These are phyloP conservation scores for Tylopilus sp. DNA, from an alignment of 1,284 basidiomycete genomes.

Conservation along the genomic window DNA sequence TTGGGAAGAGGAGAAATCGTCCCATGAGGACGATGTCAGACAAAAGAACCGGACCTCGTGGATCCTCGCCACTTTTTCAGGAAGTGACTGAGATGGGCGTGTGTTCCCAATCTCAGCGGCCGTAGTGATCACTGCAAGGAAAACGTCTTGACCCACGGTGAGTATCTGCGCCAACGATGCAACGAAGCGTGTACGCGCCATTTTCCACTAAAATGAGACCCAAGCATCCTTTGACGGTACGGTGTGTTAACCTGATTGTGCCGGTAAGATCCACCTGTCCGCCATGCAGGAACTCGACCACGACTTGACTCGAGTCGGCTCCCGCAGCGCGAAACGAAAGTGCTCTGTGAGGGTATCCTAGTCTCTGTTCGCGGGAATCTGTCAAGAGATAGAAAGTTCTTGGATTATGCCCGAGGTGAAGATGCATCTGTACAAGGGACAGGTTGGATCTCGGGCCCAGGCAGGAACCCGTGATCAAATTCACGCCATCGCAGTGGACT, in stretches of 20 bases:
- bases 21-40: slow-evolving; percentile 67
- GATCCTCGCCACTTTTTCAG: slow-evolving; percentile 68
- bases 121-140: slow-evolving; percentile 72
- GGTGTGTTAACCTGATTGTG: slow-evolving; percentile 58
- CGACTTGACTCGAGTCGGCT: slow-evolving; percentile 54
- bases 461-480: background rate
- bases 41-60: slow-evolving; percentile 78
- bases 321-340: slow-evolving; percentile 70
- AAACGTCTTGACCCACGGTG: slow-evolving; percentile 55
- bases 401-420: slow-evolving; percentile 64
- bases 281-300: slow-evolving; percentile 80
- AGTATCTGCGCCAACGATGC: slow-evolving; percentile 1
- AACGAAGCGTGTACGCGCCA: slow-evolving; percentile 42
- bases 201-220: slow-evolving; percentile 71
- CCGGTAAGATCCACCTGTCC: slow-evolving; percentile 66
- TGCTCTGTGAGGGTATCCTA: slow-evolving; percentile 55
- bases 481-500: background rate
- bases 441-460: background rate
- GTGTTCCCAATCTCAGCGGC: slow-evolving; percentile 78
- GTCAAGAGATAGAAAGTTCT: slow-evolving; percentile 71
- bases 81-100: slow-evolving; percentile 52
- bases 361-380: slow-evolving; percentile 57
- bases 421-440: slow-evolving; percentile 48
- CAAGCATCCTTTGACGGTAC: slow-evolving; percentile 76
- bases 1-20: slow-evolving; percentile 53